These are phyloP conservation scores for Russula lepida DNA, from an alignment of 768 basidiomycete genomes.

Conservation along the genomic window DNA sequence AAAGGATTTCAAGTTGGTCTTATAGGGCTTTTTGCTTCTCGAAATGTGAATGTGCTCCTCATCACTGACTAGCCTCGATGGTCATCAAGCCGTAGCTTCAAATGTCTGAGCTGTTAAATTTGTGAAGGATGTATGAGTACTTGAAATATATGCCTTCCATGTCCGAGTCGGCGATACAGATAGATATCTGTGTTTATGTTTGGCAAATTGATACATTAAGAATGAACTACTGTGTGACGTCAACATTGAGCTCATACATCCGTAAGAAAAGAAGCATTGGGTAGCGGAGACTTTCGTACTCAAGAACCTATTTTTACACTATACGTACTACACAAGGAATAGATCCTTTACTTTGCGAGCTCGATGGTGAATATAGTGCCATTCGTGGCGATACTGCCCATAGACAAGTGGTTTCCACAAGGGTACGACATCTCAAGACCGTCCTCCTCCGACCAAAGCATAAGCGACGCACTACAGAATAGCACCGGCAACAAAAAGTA, in stretches of 20 bases:
- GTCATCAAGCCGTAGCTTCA: no score
- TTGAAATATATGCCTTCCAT: no score
- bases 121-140: no score
- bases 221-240: neutral
- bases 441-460: slow-evolving; percentile 5
- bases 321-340: neutral
- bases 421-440: slow-evolving; percentile 1
- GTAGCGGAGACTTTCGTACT: neutral
- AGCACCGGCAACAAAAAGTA: neutral
- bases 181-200: no score
- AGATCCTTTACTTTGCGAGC: slow-evolving; percentile 6
- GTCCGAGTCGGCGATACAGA: no score
- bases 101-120: no score
- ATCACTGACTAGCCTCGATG: no score
- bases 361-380: slow-evolving; percentile 7
- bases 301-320: no score
- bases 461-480: neutral
- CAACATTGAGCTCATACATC: neutral
- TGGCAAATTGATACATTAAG: neutral
- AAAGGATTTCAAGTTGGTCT: no score
- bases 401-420: slow-evolving; percentile 1
- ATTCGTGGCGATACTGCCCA: slow-evolving; percentile 7
- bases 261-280: neutral
- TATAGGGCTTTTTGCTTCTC: no score
- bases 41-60: no score